These are phyloP conservation scores for Lasiodiplodia sp. DNA, from an alignment of 2,329 filamentous ascomycete genomes.

Conservation along the genomic window DNA sequence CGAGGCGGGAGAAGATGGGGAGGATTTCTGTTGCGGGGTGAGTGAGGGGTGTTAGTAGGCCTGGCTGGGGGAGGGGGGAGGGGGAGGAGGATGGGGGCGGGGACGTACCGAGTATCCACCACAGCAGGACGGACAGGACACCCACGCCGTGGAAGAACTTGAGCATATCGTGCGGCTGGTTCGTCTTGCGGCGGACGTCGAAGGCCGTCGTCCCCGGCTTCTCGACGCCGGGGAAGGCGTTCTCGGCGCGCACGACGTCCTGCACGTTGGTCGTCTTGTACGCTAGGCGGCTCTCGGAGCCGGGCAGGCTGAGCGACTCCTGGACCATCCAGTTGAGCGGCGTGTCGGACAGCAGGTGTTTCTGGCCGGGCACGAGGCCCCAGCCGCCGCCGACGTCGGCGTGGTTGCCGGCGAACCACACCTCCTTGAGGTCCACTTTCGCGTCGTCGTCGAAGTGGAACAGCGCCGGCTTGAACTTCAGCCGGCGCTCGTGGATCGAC, in stretches of 20 bases:
- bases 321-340: slow-evolving; percentile 58
- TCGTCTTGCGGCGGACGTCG: slow-evolving; percentile 4
- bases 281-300: background rate
- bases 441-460: slow-evolving; percentile 31
- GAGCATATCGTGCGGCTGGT: slow-evolving; percentile 33
- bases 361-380: slow-evolving; percentile 46
- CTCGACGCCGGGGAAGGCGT: slow-evolving; percentile 3
- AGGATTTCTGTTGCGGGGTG: slow-evolving; percentile 47
- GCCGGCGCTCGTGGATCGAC: slow-evolving; percentile 52
- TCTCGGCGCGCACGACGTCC: slow-evolving; percentile 13
- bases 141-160: slow-evolving; percentile 27
- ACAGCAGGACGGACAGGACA: slow-evolving; percentile 12
- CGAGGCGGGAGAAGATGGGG: slow-evolving; percentile 46
- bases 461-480: slow-evolving; percentile 51
- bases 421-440: slow-evolving; percentile 41
- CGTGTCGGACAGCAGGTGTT: slow-evolving; percentile 54
- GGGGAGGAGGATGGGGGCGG: background rate
- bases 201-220: slow-evolving; percentile 7
- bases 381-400: slow-evolving; percentile 56
- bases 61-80: slow-evolving; percentile 19
- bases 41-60: background rate
- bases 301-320: slow-evolving; percentile 5
- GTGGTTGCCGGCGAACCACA: slow-evolving; percentile 55
- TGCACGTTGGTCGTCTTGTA: slow-evolving; percentile 11
- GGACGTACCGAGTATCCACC: slow-evolving; percentile 30